These are phyloP conservation scores for Candolleomyces aberdarensis DNA, from an alignment of 768 basidiomycete species.

Conservation along the genomic window DNA sequence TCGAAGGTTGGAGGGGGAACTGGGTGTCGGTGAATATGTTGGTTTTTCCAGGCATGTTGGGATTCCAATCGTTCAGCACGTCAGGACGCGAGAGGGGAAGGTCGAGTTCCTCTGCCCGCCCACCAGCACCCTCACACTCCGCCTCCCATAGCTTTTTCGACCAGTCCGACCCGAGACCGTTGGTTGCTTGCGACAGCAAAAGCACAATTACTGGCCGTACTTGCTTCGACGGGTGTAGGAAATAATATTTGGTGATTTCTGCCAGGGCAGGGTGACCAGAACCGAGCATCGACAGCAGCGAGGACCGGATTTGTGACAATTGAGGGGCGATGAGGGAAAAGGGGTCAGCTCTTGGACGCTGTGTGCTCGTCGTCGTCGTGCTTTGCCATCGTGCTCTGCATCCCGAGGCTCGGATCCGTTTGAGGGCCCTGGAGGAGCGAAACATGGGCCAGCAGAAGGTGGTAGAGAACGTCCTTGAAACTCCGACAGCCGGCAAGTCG, in stretches of 20 bases:
- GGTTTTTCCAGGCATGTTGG: slow-evolving; percentile 63
- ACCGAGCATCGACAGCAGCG: slow-evolving; percentile 70
- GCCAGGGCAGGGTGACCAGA: slow-evolving; percentile 82
- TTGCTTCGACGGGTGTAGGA: slow-evolving; percentile 86
- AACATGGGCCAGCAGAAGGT: background rate
- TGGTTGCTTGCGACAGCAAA: slow-evolving; percentile 84
- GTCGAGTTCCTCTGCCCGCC: slow-evolving; percentile 59
- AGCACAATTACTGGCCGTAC: slow-evolving; percentile 85
- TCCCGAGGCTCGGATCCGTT: background rate
- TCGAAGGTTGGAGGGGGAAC: slow-evolving; percentile 24
- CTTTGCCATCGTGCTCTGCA: background rate
- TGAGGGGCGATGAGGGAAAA: slow-evolving; percentile 66
- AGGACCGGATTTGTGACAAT: slow-evolving; percentile 61
- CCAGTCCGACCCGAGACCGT: slow-evolving; percentile 75
- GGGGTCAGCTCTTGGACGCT: slow-evolving; percentile 47
- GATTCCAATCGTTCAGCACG: slow-evolving; percentile 90
- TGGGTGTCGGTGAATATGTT: slow-evolving; percentile 48
- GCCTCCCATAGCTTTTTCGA: slow-evolving; percentile 53
- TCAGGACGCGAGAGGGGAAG: slow-evolving; percentile 66
- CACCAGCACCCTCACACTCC: slow-evolving; percentile 45
- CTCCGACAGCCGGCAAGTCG: no score
- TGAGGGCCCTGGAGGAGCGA: background rate
- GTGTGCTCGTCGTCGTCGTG: background rate
- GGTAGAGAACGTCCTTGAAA: no score
- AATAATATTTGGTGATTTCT: slow-evolving; percentile 90